phyloP scores from a whole-genome alignment of 2,329 filamentous ascomycete species.

The Penicillium sp. region DNA sequence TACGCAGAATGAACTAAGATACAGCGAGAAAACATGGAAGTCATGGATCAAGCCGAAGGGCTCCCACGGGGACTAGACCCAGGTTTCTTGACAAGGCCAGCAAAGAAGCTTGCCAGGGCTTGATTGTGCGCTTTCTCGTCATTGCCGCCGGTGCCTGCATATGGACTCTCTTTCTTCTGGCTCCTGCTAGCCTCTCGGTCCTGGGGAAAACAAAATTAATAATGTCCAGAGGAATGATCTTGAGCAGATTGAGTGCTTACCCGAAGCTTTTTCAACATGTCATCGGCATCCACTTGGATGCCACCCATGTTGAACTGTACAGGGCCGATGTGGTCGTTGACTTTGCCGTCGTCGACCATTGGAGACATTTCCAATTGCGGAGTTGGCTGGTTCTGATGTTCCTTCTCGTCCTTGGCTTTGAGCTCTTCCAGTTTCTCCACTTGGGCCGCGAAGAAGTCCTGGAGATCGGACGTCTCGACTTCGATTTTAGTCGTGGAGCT shows the following conservation, averaged over 20 bases:
- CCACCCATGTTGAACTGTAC: slow-evolving; percentile 98
- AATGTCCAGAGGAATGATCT: slow-evolving; percentile 2
- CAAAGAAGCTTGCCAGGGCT: slow-evolving; percentile 59
- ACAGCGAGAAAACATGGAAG: slow-evolving; percentile 16
- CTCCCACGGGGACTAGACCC: slow-evolving; percentile 38
- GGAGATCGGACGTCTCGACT: slow-evolving; percentile 67
- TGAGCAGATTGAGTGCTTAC: slow-evolving; percentile 46
- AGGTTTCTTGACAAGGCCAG: slow-evolving; percentile 54
- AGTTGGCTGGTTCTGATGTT: slow-evolving; percentile 33
- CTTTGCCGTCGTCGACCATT: slow-evolving; percentile 42
- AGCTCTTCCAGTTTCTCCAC: slow-evolving; percentile 68
- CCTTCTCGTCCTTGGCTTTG: slow-evolving; percentile 53
- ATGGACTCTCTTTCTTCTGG: slow-evolving; percentile 33
- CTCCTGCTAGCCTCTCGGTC: slow-evolving; percentile 44
- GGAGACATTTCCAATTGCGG: slow-evolving; percentile 37
- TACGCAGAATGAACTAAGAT: slow-evolving; percentile 27
- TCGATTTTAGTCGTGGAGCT: slow-evolving; percentile 49
- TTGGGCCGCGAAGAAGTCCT: slow-evolving; percentile 72
- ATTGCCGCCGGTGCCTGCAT: slow-evolving; percentile 30
- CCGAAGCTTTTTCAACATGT: slow-evolving; percentile 83
- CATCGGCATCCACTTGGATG: slow-evolving; percentile 91
- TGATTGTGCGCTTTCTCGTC: slow-evolving; percentile 56
- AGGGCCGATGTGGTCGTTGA: slow-evolving; percentile 81
- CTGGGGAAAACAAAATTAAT: slow-evolving; percentile 26
- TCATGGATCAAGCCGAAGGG: slow-evolving; percentile 30